A percentile compares a stretch with the other conserved stretches of the same genome.
These are phyloP conservation scores for Elsinoe batatas DNA, from an alignment of 2,329 filamentous ascomycete species.

Conservation along the genomic window DNA sequence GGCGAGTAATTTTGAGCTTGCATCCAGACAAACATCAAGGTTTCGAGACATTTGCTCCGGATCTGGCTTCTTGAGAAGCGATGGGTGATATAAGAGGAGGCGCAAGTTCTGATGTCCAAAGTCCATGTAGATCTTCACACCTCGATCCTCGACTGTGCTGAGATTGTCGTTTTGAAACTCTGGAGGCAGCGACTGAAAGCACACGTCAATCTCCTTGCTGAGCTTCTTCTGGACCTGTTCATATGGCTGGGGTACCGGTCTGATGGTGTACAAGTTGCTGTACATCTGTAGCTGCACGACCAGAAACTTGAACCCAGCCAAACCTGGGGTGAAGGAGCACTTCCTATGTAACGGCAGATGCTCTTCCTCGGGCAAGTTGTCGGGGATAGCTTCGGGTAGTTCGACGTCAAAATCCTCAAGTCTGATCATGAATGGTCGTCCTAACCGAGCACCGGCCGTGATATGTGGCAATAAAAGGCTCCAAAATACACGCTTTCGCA, in stretches of 20 bases:
- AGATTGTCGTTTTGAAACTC: conserved; percentile 44
- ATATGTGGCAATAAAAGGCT: conserved; percentile 55
- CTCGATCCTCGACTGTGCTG: conserved; percentile 37
- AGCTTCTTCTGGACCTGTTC: conserved; percentile 52
- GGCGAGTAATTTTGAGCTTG: conserved; percentile 53
- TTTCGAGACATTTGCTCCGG: conserved; percentile 51
- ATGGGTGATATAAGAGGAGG: conserved; percentile 44
- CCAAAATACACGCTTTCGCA: conserved; percentile 74
- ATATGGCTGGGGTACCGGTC: conserved; percentile 54
- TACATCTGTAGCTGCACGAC: conserved; percentile 65
- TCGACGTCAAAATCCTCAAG: conserved; percentile 71
- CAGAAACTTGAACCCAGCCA: conserved; percentile 55
- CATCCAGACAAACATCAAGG: conserved; percentile 51
- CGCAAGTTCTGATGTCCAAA: conserved; percentile 41
- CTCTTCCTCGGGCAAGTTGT: conserved; percentile 57
- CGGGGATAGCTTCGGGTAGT: conserved; percentile 60
- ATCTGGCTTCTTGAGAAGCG: conserved; percentile 41
- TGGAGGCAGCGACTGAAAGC: conserved; percentile 54
- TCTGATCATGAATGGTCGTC: conserved; percentile 64
- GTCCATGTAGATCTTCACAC: conserved; percentile 41
- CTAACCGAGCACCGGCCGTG: conserved; percentile 64
- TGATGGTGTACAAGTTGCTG: conserved; percentile 63
- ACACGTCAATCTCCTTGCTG: conserved; percentile 54
- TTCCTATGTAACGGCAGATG: conserved; percentile 35
- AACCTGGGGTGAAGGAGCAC: conserved; percentile 58